Base-by-base conservation (phyloP, 1,139 yeast genomes). In the Yamadazyma sp. region DNA sequence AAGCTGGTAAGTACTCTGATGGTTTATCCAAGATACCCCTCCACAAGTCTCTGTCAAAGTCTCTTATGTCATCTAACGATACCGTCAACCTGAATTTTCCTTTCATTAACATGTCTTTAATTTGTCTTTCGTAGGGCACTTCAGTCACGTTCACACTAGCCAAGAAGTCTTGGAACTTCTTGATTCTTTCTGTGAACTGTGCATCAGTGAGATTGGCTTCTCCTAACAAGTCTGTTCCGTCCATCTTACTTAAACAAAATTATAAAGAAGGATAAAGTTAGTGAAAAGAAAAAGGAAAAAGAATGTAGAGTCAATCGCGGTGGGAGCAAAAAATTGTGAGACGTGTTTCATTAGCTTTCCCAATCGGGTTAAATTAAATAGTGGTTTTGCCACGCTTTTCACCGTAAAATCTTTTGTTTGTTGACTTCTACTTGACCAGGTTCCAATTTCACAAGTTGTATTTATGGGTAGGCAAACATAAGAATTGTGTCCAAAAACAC, bases 91-190 rank as follows among this genome's bases (percentile, higher is more conserved):
- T 73, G 51, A 79, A 79, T 40, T 78, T 77, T 18, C 82, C 79
- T 47, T 77, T 75, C 46, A 75, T 73, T 42, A 87, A 76, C 89
- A 86, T 83, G 31, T 80, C 75, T 48, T 81, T 78, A 47, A 92
- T 84, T 42, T 76, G 79, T 40, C 80, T 83, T 50, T 81, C 76
- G 61, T 88, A 87, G 46, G 81, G 79, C 5, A 84, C 75, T 37
- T 75, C 72, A 15, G 56, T 52, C 17, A 35, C 33, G 46, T 59
- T 65, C 40, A 68, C 56, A 31, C 73, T 62, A 53, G 86, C 94
- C 36, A 92, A 70, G 58, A 91, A 91, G 55, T 92, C 98, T 50
- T 87, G 91, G 64, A 92, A 92, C 51, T 83, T 75, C 58, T 96
- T 81, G 28, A 87, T 87, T 51, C 97, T 80, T 60, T 91, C 98